Base-by-base conservation (phyloP, 257 asterid species). In the Scutellaria baicalensis region DNA sequence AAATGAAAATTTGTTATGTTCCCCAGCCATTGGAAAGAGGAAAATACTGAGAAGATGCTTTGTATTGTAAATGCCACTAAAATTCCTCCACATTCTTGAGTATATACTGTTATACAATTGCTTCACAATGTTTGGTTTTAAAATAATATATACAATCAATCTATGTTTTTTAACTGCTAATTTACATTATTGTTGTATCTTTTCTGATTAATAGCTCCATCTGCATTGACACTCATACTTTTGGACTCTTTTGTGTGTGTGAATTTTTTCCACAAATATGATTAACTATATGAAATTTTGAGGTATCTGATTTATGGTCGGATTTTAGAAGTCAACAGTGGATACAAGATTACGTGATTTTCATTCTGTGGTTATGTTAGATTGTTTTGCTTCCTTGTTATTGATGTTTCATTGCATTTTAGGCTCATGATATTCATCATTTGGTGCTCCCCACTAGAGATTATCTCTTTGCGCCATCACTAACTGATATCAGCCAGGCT, bases 391-490 rank as follows among this genome's bases (percentile, higher is more conserved):
- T 56, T 35, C 48, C 2, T 33, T 54, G 13, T 49, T 31, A 49
- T 16, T 59, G 67, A 61, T 13, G 13, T 12, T 20, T 68, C 36
- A 13, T 21, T 27, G 27, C 6, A 38, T 49, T 43, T 38, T 51
- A 44, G 18, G n/a, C 23, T 11, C 50, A 6, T 33, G 62, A 49
- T 63, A 67, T 8, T 67, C 23, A 85, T 76, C 98, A 93, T 83
- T 80, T 93, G 85, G 84, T 93, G 77, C 88, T 93, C 74, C 97
- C 98, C 20, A 93, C 98, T 16, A 82, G 97, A 81, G 98, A 93
- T 76, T 90, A 93, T 79, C 94, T 93, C 57, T 93, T 93, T 81
- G 98, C 98, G 75, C 98, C 98, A 31, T 82, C 87, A 6, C 75
- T 72, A 38, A 78, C 76, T 61, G 90, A 90, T 82, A 93, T 90